Conservation (phyloP, 2,329 filamentous ascomycete species). For the Blastomyces percursus region DNA sequence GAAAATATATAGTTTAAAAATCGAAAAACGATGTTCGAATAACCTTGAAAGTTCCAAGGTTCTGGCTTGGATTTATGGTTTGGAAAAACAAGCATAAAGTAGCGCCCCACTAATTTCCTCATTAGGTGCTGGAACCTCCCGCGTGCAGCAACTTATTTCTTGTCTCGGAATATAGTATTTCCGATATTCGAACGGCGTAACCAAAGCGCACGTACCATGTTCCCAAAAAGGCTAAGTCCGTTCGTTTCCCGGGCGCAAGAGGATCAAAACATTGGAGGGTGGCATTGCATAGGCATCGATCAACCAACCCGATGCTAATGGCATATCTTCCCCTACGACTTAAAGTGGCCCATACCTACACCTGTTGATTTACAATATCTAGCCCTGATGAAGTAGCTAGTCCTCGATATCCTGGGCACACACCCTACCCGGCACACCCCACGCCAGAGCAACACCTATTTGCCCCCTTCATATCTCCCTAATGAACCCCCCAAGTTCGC, state of each 20-base stretch:
- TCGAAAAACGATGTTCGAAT: not conserved
- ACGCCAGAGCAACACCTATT: not conserved
- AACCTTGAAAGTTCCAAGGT: not conserved
- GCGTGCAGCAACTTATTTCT: not conserved
- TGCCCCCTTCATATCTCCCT: not conserved
- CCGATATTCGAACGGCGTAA: slow-evolving; percentile 5
- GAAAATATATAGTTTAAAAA: not conserved
- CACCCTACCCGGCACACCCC: not conserved
- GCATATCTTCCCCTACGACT: not conserved
- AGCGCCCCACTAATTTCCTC: not conserved
- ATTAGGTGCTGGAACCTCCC: not conserved
- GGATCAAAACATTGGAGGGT: not conserved
- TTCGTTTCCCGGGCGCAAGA: not conserved
- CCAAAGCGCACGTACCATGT: slow-evolving; percentile 12
- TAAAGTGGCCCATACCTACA: not conserved
- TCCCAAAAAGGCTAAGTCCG: slow-evolving; percentile 1
- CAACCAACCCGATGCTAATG: not conserved
- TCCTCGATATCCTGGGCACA: not conserved
- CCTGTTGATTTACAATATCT: not conserved
- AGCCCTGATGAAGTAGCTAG: not conserved
- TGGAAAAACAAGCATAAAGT: slow-evolving; percentile 2
- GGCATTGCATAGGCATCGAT: not conserved
- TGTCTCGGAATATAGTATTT: not conserved
- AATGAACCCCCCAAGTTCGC: not conserved
- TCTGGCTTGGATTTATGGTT: not conserved